Evolutionary conservation across 495 filamentous ascomycete genomes (phyloP).

Genomic region (Hypoxylon subgilvum): DNA sequence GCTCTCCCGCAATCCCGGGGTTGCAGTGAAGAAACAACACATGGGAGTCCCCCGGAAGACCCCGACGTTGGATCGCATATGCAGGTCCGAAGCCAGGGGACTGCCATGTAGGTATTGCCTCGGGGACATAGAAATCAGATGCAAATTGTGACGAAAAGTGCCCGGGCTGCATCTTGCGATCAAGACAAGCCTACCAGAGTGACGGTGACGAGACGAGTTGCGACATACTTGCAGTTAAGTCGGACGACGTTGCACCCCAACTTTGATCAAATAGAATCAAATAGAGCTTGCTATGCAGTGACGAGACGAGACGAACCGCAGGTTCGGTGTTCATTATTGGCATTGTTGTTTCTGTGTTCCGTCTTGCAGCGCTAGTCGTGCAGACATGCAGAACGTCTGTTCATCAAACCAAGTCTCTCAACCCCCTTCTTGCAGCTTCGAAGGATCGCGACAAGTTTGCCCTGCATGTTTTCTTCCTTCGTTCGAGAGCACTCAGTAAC

Average conservation of each 20-base stretch:
- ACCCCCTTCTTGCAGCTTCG: not conserved
- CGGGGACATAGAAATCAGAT: conserved; percentile 28
- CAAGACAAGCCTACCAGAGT: conserved; percentile 26
- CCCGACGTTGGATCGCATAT: conserved; percentile 38
- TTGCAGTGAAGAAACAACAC: conserved; percentile 7
- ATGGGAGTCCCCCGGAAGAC: conserved; percentile 15
- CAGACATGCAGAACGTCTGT: conserved; percentile 22
- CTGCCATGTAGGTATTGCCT: conserved; percentile 31
- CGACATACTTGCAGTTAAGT: conserved; percentile 9
- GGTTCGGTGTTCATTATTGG: conserved; percentile 5
- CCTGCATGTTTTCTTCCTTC: not conserved
- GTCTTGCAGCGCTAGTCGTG: conserved; percentile 18
- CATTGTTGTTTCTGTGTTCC: conserved; percentile 6
- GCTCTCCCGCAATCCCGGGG: conserved; percentile 7
- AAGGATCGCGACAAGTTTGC: conserved; percentile 8
- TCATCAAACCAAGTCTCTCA: conserved; percentile 8
- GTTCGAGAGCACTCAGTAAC: not conserved
- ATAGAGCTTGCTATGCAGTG: not conserved
- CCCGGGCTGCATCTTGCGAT: conserved; percentile 26
- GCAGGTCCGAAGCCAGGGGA: conserved; percentile 37
- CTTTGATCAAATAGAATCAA: not conserved
- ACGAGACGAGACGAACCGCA: conserved; percentile 11
- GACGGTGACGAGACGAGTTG: conserved; percentile 15
- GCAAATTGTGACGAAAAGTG: conserved; percentile 31
- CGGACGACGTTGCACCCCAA: conserved; percentile 14